Percentiles rank a stretch among this genome's conserved stretches.
Conservation (phyloP, 2,329 filamentous ascomycete genomes). For the Talaromyces verruculosus region DNA sequence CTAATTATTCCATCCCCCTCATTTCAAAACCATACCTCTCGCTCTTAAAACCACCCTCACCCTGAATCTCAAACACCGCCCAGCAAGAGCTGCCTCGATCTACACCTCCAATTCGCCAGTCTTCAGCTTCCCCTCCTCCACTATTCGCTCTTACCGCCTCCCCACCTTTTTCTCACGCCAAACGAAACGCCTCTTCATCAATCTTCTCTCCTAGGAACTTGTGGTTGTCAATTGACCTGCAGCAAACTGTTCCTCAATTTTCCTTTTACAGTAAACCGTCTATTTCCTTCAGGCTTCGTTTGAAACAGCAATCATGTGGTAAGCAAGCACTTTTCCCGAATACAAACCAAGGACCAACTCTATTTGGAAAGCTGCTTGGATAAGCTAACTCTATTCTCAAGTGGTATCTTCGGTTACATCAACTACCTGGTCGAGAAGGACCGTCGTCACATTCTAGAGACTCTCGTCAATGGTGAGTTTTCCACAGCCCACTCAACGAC, state of each 20-base stretch:
- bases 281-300: constrained; percentile 14
- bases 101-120: constrained; percentile 11
- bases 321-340: constrained; percentile 26
- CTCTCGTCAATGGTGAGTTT: constrained; percentile 84
- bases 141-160: constrained; percentile 12
- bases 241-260: constrained; percentile 1
- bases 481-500: background rate
- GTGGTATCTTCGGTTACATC: constrained; percentile 76
- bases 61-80: background rate
- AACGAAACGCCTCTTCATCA: constrained; percentile 2
- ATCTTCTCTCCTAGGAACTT: background rate
- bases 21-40: background rate
- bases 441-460: constrained; percentile 92
- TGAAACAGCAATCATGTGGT: constrained; percentile 37
- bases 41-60: background rate
- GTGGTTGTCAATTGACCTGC: constrained; percentile 6
- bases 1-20: background rate
- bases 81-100: constrained; percentile 11
- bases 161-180: constrained; percentile 14
- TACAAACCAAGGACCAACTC: background rate
- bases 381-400: constrained; percentile 25
- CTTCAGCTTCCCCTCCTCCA: constrained; percentile 14
- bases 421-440: constrained; percentile 99
- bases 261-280: background rate
- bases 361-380: background rate